Evolutionary conservation across 2,329 filamentous ascomycete species (phyloP), one percentile per base, ranked within the genome.

Genomic region (Hortaea sp.): DNA sequence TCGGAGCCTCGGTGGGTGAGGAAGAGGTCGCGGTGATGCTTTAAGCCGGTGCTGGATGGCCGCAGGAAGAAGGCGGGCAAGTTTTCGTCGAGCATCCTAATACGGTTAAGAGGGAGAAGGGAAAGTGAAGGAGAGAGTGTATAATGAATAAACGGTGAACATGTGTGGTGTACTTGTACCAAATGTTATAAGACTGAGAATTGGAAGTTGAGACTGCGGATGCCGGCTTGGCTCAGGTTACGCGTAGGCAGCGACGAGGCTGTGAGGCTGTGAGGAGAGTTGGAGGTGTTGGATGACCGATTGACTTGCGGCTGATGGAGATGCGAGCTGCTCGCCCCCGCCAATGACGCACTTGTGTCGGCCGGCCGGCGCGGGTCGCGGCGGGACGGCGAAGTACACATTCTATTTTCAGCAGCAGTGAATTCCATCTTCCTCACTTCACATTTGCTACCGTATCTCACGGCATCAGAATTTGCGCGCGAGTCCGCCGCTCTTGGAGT

Each of bases 61-160:
- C 78, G 79, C 53, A 81, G 67, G 58, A 78, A 79, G 69, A 81
- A 81, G 44, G 75, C 76, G 46, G 89, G 89, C n/a, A 95, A 79
- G 66, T 89, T 94, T 65, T 94, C 87, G 80, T 95, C 88, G 59
- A 94, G 77, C 88, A 95, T 95, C 47, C 35, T 56, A 20, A 20
- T 20, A 20, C 20, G 4, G 20, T 20, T 20, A 20, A 20, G 20
- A 20, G 20, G 20, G 20, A 20, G 20, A 20, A 20, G 20, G 20
- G 20, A 20, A 4, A 20, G 20, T 20, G 20, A 20, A 20, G 4
- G 20, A 20, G 20, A 20, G 20, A 20, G 20, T 20, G 20, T 20
- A 20, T 2, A 20, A 20, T 20, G 20, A 20, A 20, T 20, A 2
- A 20, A 20, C 4, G 32, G 32, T n/a, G 32, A 9, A 35, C 32